A percentile compares a stretch with the other conserved stretches of the same genome.
Conservation (phyloP, 2,329 filamentous ascomycete genomes). For the Eurotiales sp. region DNA sequence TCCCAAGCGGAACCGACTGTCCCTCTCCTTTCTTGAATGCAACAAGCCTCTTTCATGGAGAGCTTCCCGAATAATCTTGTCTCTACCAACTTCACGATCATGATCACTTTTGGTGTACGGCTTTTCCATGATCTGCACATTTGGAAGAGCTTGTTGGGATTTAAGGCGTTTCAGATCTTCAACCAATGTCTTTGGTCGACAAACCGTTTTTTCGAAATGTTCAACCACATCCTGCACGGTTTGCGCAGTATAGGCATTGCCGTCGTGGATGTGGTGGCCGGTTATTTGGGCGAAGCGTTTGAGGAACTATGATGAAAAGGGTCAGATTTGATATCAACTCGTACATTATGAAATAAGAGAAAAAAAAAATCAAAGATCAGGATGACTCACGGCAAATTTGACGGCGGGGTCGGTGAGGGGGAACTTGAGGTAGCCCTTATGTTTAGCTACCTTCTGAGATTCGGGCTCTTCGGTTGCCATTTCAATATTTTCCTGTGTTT, state of each 20-base stretch:
- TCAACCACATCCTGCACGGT: slow-evolving; percentile 55
- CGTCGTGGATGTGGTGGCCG: slow-evolving; percentile 71
- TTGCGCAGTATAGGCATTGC: slow-evolving; percentile 55
- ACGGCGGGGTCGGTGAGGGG: slow-evolving; percentile 55
- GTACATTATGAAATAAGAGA: neutral
- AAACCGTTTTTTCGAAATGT: slow-evolving; percentile 39
- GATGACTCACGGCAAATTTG: slow-evolving; percentile 68
- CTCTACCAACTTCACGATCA: slow-evolving; percentile 68
- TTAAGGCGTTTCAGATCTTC: slow-evolving; percentile 44
- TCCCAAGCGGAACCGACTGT: slow-evolving; percentile 42
- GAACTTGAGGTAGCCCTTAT: slow-evolving; percentile 56
- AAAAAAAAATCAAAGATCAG: neutral
- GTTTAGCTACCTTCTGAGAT: too few relatives aligned
- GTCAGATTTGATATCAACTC: neutral
- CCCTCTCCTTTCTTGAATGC: slow-evolving; percentile 24
- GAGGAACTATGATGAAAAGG: slow-evolving; percentile 57
- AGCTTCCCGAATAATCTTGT: slow-evolving; percentile 75
- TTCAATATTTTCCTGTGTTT: neutral
- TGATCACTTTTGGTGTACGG: slow-evolving; percentile 68
- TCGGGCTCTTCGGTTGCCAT: neutral
- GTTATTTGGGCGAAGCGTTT: slow-evolving; percentile 80
- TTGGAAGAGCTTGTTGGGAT: slow-evolving; percentile 55
- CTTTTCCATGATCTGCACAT: slow-evolving; percentile 64
- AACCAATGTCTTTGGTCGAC: slow-evolving; percentile 53
- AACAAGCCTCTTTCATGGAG: slow-evolving; percentile 58